Percentiles rank a stretch among this genome's conserved stretches.
Conservation (phyloP, 768 basidiomycete genomes). For the Pleurotus pulmonarius region DNA sequence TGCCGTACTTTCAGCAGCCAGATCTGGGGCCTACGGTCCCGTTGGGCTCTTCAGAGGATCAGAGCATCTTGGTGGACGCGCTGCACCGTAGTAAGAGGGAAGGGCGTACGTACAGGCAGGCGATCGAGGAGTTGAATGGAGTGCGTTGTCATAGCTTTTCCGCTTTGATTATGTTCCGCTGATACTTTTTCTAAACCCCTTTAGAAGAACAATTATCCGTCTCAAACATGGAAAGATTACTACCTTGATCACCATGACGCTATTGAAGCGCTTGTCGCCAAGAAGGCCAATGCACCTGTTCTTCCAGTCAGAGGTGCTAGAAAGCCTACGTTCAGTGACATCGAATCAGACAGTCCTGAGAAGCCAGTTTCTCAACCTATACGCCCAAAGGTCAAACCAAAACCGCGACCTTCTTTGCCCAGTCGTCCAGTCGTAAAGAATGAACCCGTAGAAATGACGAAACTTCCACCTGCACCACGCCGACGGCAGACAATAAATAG, state of each 20-base stretch:
- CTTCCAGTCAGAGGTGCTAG: slow-evolving; percentile 10
- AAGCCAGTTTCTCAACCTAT: not conserved
- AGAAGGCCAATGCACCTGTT: slow-evolving; percentile 17
- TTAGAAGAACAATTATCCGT: slow-evolving; percentile 47
- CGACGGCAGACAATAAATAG: slow-evolving; percentile 56
- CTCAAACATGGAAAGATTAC: slow-evolving; percentile 77
- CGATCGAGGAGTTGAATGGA: slow-evolving; percentile 11
- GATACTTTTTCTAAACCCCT: slow-evolving; percentile 9
- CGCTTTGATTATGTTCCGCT: too few relatives aligned
- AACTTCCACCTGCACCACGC: slow-evolving; percentile 19
- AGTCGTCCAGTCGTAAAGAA: slow-evolving; percentile 15
- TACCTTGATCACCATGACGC: slow-evolving; percentile 67
- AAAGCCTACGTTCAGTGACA: slow-evolving; percentile 11
- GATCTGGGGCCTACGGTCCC: slow-evolving; percentile 19
- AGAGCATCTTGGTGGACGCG: slow-evolving; percentile 52
- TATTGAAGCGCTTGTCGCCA: slow-evolving; percentile 40
- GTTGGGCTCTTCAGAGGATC: slow-evolving; percentile 36
- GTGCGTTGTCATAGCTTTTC: slow-evolving; percentile 6
- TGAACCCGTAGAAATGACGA: slow-evolving; percentile 18
- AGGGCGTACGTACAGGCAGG: slow-evolving; percentile 11
- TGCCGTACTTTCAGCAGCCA: slow-evolving; percentile 58
- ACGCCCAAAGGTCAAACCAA: not conserved
- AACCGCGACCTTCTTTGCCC: not conserved
- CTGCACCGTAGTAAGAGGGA: slow-evolving; percentile 18
- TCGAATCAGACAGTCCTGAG: not conserved